These are phyloP conservation scores for Suillus subluteus DNA, from an alignment of 768 basidiomycete species.

Conservation along the genomic window DNA sequence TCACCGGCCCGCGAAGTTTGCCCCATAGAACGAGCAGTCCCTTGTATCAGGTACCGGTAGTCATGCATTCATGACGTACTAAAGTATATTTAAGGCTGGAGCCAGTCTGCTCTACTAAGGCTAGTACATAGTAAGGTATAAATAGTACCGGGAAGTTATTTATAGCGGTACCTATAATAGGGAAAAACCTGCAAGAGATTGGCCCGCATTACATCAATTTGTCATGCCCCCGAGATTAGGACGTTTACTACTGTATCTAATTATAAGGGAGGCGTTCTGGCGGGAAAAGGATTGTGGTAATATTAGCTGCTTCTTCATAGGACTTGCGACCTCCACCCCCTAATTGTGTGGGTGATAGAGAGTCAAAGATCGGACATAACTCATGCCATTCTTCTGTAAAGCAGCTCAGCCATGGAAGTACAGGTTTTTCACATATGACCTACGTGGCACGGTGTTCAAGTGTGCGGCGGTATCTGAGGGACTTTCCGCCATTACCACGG, in stretches of 20 bases:
- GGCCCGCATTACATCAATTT: neutral
- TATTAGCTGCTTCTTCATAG: conserved; percentile 23
- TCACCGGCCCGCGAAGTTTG: too few relatives aligned
- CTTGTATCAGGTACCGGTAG: neutral
- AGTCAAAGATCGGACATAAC: conserved; percentile 28
- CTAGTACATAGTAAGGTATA: neutral
- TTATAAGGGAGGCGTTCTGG: too few relatives aligned
- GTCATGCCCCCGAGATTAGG: neutral
- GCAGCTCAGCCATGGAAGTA: neutral
- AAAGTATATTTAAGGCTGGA: too few relatives aligned
- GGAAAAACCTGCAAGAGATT: neutral
- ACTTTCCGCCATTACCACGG: conserved; percentile 34
- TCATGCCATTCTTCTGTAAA: conserved; percentile 27
- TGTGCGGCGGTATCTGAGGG: conserved; percentile 14
- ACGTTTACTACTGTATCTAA: neutral
- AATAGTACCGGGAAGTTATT: neutral
- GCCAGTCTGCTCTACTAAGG: too few relatives aligned
- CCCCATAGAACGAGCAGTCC: too few relatives aligned
- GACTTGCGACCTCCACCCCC: conserved; percentile 22
- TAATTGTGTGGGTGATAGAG: conserved; percentile 23
- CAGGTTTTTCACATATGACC: too few relatives aligned
- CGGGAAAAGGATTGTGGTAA: conserved; percentile 22
- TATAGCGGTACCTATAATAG: neutral
- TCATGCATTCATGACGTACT: too few relatives aligned
- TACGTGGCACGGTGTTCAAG: neutral